Conservation (phyloP, 345 rosid species). For the Passiflora organensis region DNA sequence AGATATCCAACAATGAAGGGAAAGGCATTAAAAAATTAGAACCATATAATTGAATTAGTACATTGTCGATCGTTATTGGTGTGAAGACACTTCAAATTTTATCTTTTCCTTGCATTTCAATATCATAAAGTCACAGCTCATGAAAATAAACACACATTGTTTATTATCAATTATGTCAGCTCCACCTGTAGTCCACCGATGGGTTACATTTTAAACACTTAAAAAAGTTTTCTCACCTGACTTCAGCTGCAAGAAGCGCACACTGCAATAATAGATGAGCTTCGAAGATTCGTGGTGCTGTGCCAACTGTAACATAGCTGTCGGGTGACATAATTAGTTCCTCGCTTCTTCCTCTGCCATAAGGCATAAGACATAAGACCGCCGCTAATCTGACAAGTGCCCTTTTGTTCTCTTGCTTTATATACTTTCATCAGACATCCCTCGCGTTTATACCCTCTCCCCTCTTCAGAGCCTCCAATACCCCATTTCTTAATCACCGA, state of each 20-base stretch:
- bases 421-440: slow-evolving; percentile 1
- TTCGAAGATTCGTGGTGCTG: slow-evolving; percentile 12
- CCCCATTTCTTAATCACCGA: neutral
- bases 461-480: no score
- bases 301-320: slow-evolving; percentile 47
- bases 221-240: neutral
- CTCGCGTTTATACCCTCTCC: slow-evolving; percentile 8
- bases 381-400: neutral
- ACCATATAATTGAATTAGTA: no score
- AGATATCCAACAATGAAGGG: no score
- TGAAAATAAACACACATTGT: no score
- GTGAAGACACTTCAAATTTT: no score
- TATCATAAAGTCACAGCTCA: no score
- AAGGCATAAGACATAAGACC: neutral
- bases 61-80: no score
- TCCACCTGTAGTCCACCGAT: no score
- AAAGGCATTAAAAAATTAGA: no score
- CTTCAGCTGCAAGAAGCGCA: neutral
- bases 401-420: neutral
- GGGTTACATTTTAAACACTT: no score
- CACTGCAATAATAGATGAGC: neutral
- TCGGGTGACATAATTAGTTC: slow-evolving; percentile 12
- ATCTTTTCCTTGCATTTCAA: no score
- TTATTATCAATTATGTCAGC: no score
- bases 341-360: slow-evolving; percentile 7